Evolutionary conservation across 2,329 filamentous ascomycete species (phyloP), one percentile per base, ranked within the genome.

Genomic region (Pseudocercospora fuligena): DNA sequence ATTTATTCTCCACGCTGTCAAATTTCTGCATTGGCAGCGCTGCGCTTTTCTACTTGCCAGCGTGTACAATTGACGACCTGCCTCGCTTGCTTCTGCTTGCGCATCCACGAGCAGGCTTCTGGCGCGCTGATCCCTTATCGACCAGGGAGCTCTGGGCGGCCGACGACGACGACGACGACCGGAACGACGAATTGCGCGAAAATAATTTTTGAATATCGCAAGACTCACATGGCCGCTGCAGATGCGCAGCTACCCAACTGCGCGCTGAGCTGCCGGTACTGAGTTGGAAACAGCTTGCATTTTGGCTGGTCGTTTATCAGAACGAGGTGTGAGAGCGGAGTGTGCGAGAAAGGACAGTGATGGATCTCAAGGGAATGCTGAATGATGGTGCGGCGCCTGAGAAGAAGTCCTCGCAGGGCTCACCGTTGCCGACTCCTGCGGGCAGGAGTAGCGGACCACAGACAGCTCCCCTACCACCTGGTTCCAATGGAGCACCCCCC

Each of bases 311-410:
- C 54, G 54, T 23, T 19, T 25, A 56, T 14, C 29, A 43, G 56
- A 43, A 31, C 27, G 56, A 51, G 21, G 11, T 14, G 59, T 19
- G 29, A 27, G 21, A 54, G 46, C 27, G 33, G 40, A 29, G 40
- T 53, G 40, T 19, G 40, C 54, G 51, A 16, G 23, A 54, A 43
- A 40, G 12, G 16, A 54, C 33, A 58, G 64, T 59, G 25, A 78
- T 78, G 77, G 74, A 78, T 68, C 70, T 78, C 62, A 66, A 66
- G 12, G 65, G 72, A 27, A 73, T 78, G 69, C 70, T 78, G 63
- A 77, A 77, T 63, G 73, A 77, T 63, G 69, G 72, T 21, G 64
- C 68, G 8, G 70, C 72, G 65, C 71, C 74, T 27, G 69, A 72
- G 33, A 72, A 72, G 60, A 73, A 66, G 56, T 57, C 69, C 19